These are phyloP conservation scores for Ambrosiella cleistominuta DNA, from an alignment of 2,329 filamentous ascomycete species.

Conservation along the genomic window DNA sequence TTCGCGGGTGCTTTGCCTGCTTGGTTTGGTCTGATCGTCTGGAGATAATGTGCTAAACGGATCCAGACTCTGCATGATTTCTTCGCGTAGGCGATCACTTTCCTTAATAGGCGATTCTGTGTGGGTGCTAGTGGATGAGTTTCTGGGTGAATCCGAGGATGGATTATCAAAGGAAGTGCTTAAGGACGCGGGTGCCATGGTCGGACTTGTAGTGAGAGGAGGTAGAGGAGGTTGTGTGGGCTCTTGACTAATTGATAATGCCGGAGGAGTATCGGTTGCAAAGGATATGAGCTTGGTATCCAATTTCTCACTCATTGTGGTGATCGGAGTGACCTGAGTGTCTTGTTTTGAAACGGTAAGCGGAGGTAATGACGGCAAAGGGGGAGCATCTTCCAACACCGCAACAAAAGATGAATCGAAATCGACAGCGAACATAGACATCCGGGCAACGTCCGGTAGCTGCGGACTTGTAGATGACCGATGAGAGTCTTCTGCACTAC, in stretches of 20 bases:
- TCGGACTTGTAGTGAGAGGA: constrained; percentile 7
- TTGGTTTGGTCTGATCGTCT: background rate
- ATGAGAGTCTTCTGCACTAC: background rate
- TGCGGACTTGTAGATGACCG: constrained; percentile 36
- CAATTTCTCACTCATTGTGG: background rate
- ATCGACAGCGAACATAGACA: constrained; percentile 43
- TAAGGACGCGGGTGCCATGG: background rate
- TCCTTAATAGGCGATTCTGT: constrained; percentile 42
- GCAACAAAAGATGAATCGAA: constrained; percentile 19
- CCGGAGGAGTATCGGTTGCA: background rate
- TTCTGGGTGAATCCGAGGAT: constrained; percentile 2
- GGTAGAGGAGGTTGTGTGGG: background rate
- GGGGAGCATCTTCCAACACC: constrained; percentile 14
- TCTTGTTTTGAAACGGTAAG: constrained; percentile 1
- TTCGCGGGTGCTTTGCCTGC: constrained; percentile 23
- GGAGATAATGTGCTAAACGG: constrained; percentile 19
- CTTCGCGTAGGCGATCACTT: constrained; percentile 53
- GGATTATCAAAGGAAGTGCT: background rate
- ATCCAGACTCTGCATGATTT: constrained; percentile 55
- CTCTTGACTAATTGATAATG: constrained; percentile 2
- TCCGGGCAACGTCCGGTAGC: constrained; percentile 37
- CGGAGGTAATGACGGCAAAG: constrained; percentile 15
- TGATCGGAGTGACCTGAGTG: background rate
- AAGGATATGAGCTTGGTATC: background rate
- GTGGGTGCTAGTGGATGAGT: constrained; percentile 6